Evolutionary conservation across 2,329 filamentous ascomycete species (phyloP), one percentile per base, ranked within the genome.

Genomic region (Berkeleyomyces rouxiae): DNA sequence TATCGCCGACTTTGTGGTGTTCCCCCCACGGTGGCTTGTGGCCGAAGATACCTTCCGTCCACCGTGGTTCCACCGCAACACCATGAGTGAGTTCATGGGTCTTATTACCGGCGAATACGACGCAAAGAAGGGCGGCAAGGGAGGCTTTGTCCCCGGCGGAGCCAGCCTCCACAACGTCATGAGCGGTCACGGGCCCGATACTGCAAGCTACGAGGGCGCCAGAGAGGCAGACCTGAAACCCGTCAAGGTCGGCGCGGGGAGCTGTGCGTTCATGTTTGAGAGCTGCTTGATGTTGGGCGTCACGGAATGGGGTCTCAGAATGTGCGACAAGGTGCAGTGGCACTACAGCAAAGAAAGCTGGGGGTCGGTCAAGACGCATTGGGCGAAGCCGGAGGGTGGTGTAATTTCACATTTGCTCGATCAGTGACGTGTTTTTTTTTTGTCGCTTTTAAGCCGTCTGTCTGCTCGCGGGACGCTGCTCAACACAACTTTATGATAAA

Each of bases 341-440:
- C 81, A 81, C 63, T 95, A 93, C 70, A 90, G 83, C 70, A 82
- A 84, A 63, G 87, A 95, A 76, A 91, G 87, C 71, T 96, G 90
- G 90, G 83, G 78, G 37, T 79, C 79, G 0, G 74, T 88, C 61
- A 81, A 82, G 72, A 78, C 83, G 51, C 81, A 86, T 69, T 87
- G 85, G 77, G 73, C 74, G 69, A 69, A 68, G 68, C 76, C 77
- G 0, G 72, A 73, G 71, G 1, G 68, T 61, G 6, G 43, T 46
- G 47, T 53, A 7, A 49, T 16, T 33, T 58, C 53, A 33, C 16
- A 63, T 40, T 33, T 59, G 13, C 42, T 59, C 11, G 16, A 49
- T 5, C n/a, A 49, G 46, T 23, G 11, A 55, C 31, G 10, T 13
- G 36, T 23, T 23, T 23, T 23, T 23, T 23, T 23, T 23, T 23